Percentiles rank a stretch among this genome's conserved stretches.
phyloP scores from a whole-genome alignment of 768 basidiomycete species.

The Suillus weaverae region DNA sequence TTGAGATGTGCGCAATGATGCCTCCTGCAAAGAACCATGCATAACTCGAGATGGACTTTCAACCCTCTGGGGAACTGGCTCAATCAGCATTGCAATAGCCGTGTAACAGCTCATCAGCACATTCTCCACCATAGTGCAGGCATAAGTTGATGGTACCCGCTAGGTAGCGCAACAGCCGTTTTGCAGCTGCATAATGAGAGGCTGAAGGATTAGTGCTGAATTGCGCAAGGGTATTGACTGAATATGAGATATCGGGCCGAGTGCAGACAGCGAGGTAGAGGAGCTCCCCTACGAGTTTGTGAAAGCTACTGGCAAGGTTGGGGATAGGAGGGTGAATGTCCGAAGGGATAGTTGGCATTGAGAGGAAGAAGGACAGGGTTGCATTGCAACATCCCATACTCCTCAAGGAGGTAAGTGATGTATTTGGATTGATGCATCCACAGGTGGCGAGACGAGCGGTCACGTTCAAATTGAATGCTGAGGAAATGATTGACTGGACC shows the following conservation, averaged over 20 bases:
- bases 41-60: neutral
- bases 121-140: neutral
- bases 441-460: neutral
- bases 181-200: no score
- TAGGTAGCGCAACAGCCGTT: no score
- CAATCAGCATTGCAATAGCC: neutral
- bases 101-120: neutral
- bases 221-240: no score
- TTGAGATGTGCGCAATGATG: neutral
- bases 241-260: no score
- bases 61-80: neutral
- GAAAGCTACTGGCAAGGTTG: neutral
- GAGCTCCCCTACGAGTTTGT: neutral
- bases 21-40: neutral
- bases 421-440: neutral
- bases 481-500: neutral
- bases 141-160: neutral
- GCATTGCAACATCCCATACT: conserved; percentile 37
- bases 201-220: no score
- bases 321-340: neutral
- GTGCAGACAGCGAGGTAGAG: neutral
- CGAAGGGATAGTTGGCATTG: neutral
- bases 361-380: neutral
- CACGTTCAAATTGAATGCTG: neutral
- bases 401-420: neutral